phyloP scores from a whole-genome alignment of 805 yeast species.

The Candida pini region DNA sequence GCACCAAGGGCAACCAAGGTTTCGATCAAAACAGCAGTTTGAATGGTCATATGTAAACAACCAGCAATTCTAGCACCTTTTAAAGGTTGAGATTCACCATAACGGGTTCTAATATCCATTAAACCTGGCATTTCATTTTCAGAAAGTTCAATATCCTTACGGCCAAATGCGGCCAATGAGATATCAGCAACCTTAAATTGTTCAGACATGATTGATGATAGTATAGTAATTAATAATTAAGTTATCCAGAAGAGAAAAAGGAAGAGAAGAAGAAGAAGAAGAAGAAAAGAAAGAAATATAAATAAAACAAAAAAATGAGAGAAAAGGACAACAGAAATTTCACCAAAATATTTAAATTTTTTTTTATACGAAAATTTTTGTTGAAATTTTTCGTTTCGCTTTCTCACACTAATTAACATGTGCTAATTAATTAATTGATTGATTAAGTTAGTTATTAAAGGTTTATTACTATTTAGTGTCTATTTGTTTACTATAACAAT shows the following conservation, averaged over 20 bases:
- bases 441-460: no score
- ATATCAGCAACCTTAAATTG: slow-evolving; percentile 98
- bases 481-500: no score
- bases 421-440: no score
- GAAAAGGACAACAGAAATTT: no score
- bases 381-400: no score
- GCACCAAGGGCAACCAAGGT: slow-evolving; percentile 97
- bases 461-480: no score
- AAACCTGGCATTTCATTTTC: slow-evolving; percentile 99
- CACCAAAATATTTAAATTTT: no score
- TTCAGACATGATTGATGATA: no score
- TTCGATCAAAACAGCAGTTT: slow-evolving; percentile 98
- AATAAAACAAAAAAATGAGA: neutral
- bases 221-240: neutral
- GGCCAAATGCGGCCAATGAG: slow-evolving; percentile 98
- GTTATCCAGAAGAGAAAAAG: no score
- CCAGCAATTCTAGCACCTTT: slow-evolving; percentile 99
- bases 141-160: slow-evolving; percentile 97
- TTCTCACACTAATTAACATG: no score
- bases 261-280: neutral
- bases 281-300: neutral
- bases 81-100: slow-evolving; percentile 89
- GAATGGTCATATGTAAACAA: slow-evolving; percentile 99
- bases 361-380: no score
- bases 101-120: slow-evolving; percentile 92